Evolutionary conservation across 1,139 yeast species (phyloP).

Genomic region (Arxiozyma heterogenica): DNA sequence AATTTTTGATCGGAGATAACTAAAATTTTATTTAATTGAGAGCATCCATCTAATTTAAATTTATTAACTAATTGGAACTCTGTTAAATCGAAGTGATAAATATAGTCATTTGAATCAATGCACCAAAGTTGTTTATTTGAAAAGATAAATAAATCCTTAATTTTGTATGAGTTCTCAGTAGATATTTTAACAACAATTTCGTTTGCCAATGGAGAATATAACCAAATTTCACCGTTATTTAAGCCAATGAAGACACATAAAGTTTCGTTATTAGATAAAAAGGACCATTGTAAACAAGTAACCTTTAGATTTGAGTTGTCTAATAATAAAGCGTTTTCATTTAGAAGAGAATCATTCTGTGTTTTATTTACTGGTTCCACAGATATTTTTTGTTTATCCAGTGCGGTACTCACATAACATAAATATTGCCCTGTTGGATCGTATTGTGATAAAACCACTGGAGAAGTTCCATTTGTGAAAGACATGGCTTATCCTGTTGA

Average conservation of each 20-base stretch:
- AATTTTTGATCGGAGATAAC: slow-evolving; percentile 25
- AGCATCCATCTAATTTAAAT: slow-evolving; percentile 35
- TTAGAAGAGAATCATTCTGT: slow-evolving; percentile 32
- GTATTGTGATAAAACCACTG: slow-evolving; percentile 27
- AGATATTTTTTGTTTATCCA: slow-evolving; percentile 66
- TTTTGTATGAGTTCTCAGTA: slow-evolving; percentile 44
- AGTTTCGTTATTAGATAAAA: slow-evolving; percentile 26
- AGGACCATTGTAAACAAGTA: slow-evolving; percentile 50
- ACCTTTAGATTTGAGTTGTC: slow-evolving; percentile 46
- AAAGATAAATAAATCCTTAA: slow-evolving; percentile 41
- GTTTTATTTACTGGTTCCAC: slow-evolving; percentile 48
- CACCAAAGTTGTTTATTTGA: slow-evolving; percentile 41
- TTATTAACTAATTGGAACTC: slow-evolving; percentile 36
- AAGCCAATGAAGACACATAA: slow-evolving; percentile 54
- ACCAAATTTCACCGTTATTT: slow-evolving; percentile 52
- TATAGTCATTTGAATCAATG: slow-evolving; percentile 51
- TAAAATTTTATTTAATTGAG: slow-evolving; percentile 18
- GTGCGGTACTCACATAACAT: slow-evolving; percentile 60
- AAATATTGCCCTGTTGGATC: slow-evolving; percentile 46
- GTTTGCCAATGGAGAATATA: slow-evolving; percentile 62
- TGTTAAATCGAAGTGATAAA: slow-evolving; percentile 56
- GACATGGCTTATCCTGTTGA: neutral
- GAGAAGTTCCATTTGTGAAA: slow-evolving; percentile 11
- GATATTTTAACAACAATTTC: slow-evolving; percentile 44
- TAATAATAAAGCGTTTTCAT: slow-evolving; percentile 33